Evolutionary conservation across 2,329 filamentous ascomycete species (phyloP), one percentile per base, ranked within the genome.

Genomic region (Trichoderma brevicompactum): DNA sequence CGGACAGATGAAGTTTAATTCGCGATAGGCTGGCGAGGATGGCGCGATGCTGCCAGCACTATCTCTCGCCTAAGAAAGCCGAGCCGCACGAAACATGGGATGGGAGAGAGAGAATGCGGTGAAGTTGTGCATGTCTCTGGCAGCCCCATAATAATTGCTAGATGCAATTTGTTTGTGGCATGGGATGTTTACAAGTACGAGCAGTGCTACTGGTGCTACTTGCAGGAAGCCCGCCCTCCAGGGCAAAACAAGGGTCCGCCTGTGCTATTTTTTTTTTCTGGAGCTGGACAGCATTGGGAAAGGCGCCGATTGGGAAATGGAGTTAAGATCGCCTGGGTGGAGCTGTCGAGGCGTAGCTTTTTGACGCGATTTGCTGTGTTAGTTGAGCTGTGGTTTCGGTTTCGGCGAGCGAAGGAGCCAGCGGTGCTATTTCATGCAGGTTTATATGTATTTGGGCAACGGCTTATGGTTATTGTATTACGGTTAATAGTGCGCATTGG

Each of bases 1-100:
- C 71, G 83, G 83, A 2, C 79, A 75, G 68, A 80, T 87, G 75
- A 87, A 86, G 74, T 78, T 82, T 10, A 80, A 73, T 66, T 85
- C 82, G 58, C 71, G 69, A 69, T 76, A 70, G 70, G 41, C 28
- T 19, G 59, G 44, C 56, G 19, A 49, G 41, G 17, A 43, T 62
- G 59, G n/a, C 12, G 28, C 48, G 40, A 52, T 53, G 13, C 28
- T 6, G 23, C 48, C 50, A 46, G 15, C 44, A 38, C 34, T 28
- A 40, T 43, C 32, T 46, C 38, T 53, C 52, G 59, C 40, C 28
- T 28, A 62, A 36, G 10, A 17, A 52, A 62, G 48, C 40, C 59
- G 12, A 53, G n/a, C 23, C 55, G 44, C 17, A 40, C 59, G 49
- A 63, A 19, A 38, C 49, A 63, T 36, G 19, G 38, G 10, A 43